A percentile compares a stretch with the other conserved stretches of the same genome.
Evolutionary conservation across 805 yeast genomes (phyloP).

Genomic region (Ogataea parapolymorpha): DNA sequence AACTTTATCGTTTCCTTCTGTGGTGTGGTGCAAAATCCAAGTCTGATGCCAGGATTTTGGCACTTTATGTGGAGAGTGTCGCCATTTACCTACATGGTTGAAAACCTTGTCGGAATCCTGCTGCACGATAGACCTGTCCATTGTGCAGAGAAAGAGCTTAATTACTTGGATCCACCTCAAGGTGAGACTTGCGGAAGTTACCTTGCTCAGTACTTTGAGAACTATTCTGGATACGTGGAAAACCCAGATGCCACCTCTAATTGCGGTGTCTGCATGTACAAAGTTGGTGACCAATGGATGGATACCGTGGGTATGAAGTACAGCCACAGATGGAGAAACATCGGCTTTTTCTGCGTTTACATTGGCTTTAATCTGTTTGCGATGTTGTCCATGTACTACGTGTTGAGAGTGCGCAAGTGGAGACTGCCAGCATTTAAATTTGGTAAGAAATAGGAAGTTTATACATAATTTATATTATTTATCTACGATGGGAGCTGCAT

Average conservation of each 20-base stretch:
- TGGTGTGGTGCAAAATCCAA: constrained; percentile 61
- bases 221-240: constrained; percentile 51
- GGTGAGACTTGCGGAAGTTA: constrained; percentile 66
- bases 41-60: constrained; percentile 77
- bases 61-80: constrained; percentile 74
- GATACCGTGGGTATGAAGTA: constrained; percentile 40
- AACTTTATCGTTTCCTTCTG: constrained; percentile 61
- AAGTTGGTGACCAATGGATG: constrained; percentile 47
- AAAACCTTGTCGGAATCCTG: constrained; percentile 44
- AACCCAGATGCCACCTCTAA: constrained; percentile 46
- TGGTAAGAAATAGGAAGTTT: not conserved
- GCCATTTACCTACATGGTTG: constrained; percentile 69
- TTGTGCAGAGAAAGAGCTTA: constrained; percentile 49
- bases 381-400: constrained; percentile 36
- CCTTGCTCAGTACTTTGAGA: constrained; percentile 37
- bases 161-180: constrained; percentile 48
- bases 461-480: not conserved
- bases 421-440: constrained; percentile 1
- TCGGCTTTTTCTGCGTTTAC: constrained; percentile 60
- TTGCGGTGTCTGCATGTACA: constrained; percentile 50
- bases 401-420: constrained; percentile 31
- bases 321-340: constrained; percentile 58
- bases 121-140: constrained; percentile 49
- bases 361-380: constrained; percentile 47
- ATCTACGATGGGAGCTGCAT: too few species aligned